These are phyloP conservation scores for Caloboletus inedulis DNA, from an alignment of 1,284 basidiomycete genomes.

Conservation along the genomic window DNA sequence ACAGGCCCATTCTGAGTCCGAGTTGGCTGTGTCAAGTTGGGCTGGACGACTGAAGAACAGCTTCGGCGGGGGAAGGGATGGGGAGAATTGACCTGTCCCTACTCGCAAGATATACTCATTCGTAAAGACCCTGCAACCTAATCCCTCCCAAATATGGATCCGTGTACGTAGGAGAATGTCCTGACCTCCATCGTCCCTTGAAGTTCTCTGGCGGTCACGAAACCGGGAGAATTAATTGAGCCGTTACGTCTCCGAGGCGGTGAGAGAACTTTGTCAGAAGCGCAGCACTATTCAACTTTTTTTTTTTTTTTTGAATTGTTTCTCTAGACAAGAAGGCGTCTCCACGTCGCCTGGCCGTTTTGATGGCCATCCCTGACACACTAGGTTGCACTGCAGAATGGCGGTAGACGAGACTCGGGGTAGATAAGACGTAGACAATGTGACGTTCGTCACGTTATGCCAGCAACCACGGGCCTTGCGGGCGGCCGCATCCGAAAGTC, in stretches of 20 bases:
- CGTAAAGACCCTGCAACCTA: not conserved
- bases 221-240: not conserved
- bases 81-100: not conserved
- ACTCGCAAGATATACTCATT: not conserved
- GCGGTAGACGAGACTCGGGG: not conserved
- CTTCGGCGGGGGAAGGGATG: too few relatives aligned
- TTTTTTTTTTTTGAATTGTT: too few relatives aligned
- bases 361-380: not conserved
- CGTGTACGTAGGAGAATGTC: not conserved
- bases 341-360: not conserved
- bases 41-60: not conserved
- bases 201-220: not conserved
- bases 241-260: not conserved
- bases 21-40: not conserved
- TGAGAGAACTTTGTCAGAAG: not conserved
- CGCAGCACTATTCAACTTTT: not conserved
- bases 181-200: not conserved
- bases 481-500: too few relatives aligned
- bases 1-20: conserved; percentile 11
- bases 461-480: too few relatives aligned
- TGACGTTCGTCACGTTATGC: too few relatives aligned
- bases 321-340: not conserved
- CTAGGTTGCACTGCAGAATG: not conserved
- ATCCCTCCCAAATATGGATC: not conserved
- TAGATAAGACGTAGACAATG: too few relatives aligned